Evolutionary conservation across 202 grass and related monocot genomes (phyloP), one percentile per base, ranked within the genome.

Genomic region (Schoenoplectus tabernaemontani): DNA sequence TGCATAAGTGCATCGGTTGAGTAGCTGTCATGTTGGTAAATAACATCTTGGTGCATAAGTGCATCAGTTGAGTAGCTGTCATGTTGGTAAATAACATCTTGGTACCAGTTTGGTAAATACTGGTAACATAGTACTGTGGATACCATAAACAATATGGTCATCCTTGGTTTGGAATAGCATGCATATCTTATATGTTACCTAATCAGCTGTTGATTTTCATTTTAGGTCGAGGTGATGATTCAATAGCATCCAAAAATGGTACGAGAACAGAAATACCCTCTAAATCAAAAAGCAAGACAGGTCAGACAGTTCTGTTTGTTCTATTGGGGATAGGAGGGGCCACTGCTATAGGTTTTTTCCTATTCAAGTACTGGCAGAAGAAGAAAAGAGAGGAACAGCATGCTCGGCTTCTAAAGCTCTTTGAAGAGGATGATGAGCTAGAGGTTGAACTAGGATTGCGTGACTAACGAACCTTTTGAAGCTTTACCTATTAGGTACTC

Each of bases 301-400:
- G 94, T 11, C 84, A 83, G 71, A 88, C 83, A 62, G 83, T 97
- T 72, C 15, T 97, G 42, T 71, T 94, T 19, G 81, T 84, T 63
- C 62, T 89, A 16, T 76, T 97, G 78, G 91, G 82, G 84, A 67
- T 94, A 26, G 91, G 82, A 5, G 66, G 75, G 61, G 77, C 69
- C 11, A 41, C 85, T 76, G 68, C 87, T 57, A 59, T 97, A 57
- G 91, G 89, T 2, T 89, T 92, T 82, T 82, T 90, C 81, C 85
- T 97, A 79, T 97, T 92, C 89, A 97, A 97, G 89, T 90, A 90
- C 50, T 97, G 94, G 94, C 94, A 97, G 61, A 97, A 93, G 83
- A 97, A 92, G 87, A 97, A 93, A 82, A 97, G 94, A 84, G 91
- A 94, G 84, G 87, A 97, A 51, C 94, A 97, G 58, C 91, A 97